phyloP scores from a whole-genome alignment of 73 alveolate species.

The Strombidium stylifer region DNA sequence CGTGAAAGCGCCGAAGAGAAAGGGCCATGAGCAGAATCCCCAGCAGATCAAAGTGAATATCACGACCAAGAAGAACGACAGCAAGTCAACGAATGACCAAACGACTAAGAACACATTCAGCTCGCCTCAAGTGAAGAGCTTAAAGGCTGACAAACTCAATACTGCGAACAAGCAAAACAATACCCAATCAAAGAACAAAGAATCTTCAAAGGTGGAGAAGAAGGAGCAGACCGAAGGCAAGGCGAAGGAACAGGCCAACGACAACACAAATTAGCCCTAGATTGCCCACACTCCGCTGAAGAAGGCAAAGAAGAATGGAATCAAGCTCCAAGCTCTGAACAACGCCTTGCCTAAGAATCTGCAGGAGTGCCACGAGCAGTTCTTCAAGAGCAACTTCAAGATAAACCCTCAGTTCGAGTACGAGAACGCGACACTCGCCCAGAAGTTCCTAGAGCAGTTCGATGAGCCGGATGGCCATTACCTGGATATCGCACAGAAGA shows the following conservation, averaged over 20 bases:
- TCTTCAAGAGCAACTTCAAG: constrained; percentile 22
- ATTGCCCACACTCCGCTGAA: constrained; percentile 4
- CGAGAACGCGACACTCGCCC: constrained; percentile 38
- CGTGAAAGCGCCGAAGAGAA: too few species aligned
- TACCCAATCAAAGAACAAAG: constrained; percentile 6
- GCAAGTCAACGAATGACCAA: background rate
- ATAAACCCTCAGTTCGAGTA: constrained; percentile 40
- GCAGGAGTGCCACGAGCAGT: constrained; percentile 20
- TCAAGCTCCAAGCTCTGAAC: constrained; percentile 5
- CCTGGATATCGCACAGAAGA: constrained; percentile 36
- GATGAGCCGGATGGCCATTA: constrained; percentile 26
- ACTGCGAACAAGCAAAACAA: background rate
- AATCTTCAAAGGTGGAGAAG: too few species aligned
- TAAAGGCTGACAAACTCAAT: background rate
- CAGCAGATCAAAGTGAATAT: too few species aligned
- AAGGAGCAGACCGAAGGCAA: too few species aligned
- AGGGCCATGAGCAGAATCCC: too few species aligned
- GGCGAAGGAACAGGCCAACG: too few species aligned
- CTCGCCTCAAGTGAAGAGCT: constrained; percentile 15
- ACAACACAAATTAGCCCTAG: too few species aligned
- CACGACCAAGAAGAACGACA: too few species aligned
- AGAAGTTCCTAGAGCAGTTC: constrained; percentile 8
- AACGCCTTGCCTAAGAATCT: constrained; percentile 38
- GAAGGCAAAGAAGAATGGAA: constrained; percentile 16
- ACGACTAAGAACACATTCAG: constrained; percentile 8